Percentiles rank a stretch among this genome's conserved stretches.
Evolutionary conservation across 805 yeast genomes (phyloP).

Genomic region (Cyberlindnera xishuangbannaensis): DNA sequence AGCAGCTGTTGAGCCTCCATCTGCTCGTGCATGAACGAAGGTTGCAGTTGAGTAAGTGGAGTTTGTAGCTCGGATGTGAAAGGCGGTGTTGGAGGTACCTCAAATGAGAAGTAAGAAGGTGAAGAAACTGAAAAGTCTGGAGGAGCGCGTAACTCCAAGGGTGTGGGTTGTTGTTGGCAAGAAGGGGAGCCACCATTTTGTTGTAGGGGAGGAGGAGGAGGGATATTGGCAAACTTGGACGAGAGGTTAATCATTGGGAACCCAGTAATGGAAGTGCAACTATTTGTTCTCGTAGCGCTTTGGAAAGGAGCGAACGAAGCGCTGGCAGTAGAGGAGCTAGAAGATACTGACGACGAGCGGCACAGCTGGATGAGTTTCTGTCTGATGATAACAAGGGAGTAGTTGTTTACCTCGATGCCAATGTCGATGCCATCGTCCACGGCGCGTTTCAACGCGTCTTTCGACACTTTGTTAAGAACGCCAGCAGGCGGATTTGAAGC

Average conservation of each 20-base stretch:
- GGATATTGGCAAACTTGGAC: slow-evolving; percentile 16
- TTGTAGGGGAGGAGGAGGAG: no score
- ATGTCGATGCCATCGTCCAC: slow-evolving; percentile 28
- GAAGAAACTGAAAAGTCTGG: slow-evolving; percentile 9
- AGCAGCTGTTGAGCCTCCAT: slow-evolving; percentile 14
- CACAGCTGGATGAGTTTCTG: slow-evolving; percentile 29
- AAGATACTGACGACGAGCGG: slow-evolving; percentile 9
- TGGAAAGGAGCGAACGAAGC: no score
- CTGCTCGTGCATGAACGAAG: slow-evolving; percentile 19
- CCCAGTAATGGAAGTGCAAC: slow-evolving; percentile 14
- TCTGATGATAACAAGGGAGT: slow-evolving; percentile 33
- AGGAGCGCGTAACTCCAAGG: slow-evolving; percentile 6
- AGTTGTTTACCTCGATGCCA: slow-evolving; percentile 33
- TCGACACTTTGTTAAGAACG: slow-evolving; percentile 53
- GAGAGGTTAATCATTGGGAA: slow-evolving; percentile 20
- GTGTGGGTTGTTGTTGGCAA: no score
- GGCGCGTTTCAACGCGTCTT: slow-evolving; percentile 41
- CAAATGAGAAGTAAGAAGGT: slow-evolving; percentile 23
- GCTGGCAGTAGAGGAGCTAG: slow-evolving; percentile 5
- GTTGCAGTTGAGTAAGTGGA: slow-evolving; percentile 14
- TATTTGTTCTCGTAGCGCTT: slow-evolving; percentile 16
- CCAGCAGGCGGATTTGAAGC: slow-evolving; percentile 64
- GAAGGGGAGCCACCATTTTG: no score
- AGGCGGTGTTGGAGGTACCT: slow-evolving; percentile 17
- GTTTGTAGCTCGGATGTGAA: slow-evolving; percentile 5